Base-by-base conservation (phyloP, 108 stramenopile species). In the Pseudonitzschia delicatissima region DNA sequence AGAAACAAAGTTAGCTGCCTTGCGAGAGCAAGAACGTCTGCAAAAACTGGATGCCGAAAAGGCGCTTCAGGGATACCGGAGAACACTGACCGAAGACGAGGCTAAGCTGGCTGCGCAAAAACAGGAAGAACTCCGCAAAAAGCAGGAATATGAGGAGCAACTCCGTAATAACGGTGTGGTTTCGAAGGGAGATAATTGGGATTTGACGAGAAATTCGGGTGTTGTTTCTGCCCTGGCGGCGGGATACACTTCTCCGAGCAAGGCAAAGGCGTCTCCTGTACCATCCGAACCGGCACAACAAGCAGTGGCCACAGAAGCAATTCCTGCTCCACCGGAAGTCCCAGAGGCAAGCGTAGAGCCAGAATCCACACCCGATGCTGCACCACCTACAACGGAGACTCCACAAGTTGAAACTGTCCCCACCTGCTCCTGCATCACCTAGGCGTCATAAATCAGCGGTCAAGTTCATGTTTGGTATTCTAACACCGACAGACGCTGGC, bases 401-500 rank as follows among this genome's bases (percentile, higher is more conserved):
- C 26, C 57, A 11, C 59, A 11, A n/a, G 32, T 34, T 33, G 32
- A 6, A 32, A 18, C 20, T 28, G 18, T 20, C 59, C 59, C 18
- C 7, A n/a, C 13, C 31, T 18, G 32, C 35, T 36, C n/a, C 34
- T 15, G 15, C 35, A 1, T n/a, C 31, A 20, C 50, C 49, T 9
- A 21, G 8, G 25, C 36, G 13, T 36, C 23, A 20, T 33, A 7
- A 60, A 21, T 60, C 42, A 35, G 60, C 18, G 23, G 50, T 25
- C 20, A 51, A 23, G 37, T 71, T 71, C 50, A 63, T 71, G 69
- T 71, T 71, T 53, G 69, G 69, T 12, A 18, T 71, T 8, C 3
- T 71, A 18, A 60, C 61, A 9, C 20, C 28, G 28, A 27, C 20
- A 5, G 69, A 57, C 15, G 28, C n/a, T 31, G 27, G 12, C 28